Conservation (phyloP, 164 flowering plant species). For the Dillenia turbinata region DNA sequence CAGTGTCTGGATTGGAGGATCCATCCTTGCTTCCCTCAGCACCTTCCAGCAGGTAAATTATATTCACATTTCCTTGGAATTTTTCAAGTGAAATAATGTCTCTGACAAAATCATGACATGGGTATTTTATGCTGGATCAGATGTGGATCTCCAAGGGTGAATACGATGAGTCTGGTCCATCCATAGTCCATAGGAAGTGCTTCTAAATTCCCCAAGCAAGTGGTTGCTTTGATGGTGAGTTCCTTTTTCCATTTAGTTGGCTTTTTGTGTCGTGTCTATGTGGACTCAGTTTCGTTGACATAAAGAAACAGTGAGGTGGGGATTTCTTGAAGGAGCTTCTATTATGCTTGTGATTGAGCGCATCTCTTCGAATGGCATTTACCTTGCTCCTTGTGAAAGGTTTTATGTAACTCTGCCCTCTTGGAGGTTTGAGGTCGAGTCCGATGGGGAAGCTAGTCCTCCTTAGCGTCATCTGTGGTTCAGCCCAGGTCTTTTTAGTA, state of each 20-base stretch:
- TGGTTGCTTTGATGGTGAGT: conserved; percentile 23
- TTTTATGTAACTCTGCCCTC: conserved; percentile 4
- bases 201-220: conserved; percentile 22
- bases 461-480: conserved; percentile 10
- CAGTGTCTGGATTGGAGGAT: conserved; percentile 29
- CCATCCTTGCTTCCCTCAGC: too few species aligned
- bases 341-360: conserved; percentile 11
- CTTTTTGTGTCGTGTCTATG: conserved; percentile 29
- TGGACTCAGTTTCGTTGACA: conserved; percentile 21
- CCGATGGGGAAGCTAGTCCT: too few species aligned
- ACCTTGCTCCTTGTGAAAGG: neutral
- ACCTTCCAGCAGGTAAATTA: conserved; percentile 41
- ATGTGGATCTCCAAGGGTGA: conserved; percentile 55
- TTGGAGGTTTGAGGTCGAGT: too few species aligned
- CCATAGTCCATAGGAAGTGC: conserved; percentile 52
- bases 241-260: conserved; percentile 25
- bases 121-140: conserved; percentile 11
- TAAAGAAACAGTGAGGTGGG: conserved; percentile 7
- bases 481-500: neutral
- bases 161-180: conserved; percentile 48
- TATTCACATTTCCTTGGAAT: neutral
- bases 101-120: neutral
- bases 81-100: too few species aligned
- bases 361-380: neutral
- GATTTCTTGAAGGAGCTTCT: conserved; percentile 11